phyloP scores from a whole-genome alignment of 2,329 filamentous ascomycete species.

The Aureobasidium sp. region DNA sequence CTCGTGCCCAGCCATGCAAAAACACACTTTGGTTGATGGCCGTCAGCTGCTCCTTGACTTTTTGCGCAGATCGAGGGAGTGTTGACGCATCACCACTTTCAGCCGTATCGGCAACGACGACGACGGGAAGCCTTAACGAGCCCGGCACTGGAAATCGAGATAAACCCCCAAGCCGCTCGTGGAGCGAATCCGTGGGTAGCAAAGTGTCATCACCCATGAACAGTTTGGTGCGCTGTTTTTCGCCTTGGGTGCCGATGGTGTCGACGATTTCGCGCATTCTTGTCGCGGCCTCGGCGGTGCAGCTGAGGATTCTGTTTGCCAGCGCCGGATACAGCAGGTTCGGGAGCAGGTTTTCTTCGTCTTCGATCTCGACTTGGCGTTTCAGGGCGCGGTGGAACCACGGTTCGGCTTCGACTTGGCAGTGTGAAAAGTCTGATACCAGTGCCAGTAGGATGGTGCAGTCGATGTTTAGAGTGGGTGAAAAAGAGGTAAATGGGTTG shows the following conservation, averaged over 20 bases:
- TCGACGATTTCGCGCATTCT: conserved; percentile 62
- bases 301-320: conserved; percentile 51
- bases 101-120: conserved; percentile 45
- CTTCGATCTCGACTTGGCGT: conserved; percentile 59
- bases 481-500: conserved; percentile 34
- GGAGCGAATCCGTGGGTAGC: background rate
- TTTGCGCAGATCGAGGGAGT: conserved; percentile 41
- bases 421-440: conserved; percentile 66
- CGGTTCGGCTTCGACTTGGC: conserved; percentile 40
- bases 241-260: conserved; percentile 55
- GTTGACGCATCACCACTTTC: too few species aligned
- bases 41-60: conserved; percentile 45
- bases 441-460: conserved; percentile 66
- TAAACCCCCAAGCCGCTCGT: background rate
- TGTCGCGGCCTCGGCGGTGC: conserved; percentile 57
- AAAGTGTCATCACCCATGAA: conserved; percentile 44
- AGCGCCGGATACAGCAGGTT: conserved; percentile 58
- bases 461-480: conserved; percentile 51
- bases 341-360: conserved; percentile 52
- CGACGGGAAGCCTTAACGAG: conserved; percentile 36
- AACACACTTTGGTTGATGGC: conserved; percentile 65
- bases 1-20: conserved; percentile 60
- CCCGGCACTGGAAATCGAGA: conserved; percentile 24
- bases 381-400: conserved; percentile 54
- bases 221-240: conserved; percentile 53